Conservation (phyloP, 179 eudicot species). For the Spergularia azorica region DNA sequence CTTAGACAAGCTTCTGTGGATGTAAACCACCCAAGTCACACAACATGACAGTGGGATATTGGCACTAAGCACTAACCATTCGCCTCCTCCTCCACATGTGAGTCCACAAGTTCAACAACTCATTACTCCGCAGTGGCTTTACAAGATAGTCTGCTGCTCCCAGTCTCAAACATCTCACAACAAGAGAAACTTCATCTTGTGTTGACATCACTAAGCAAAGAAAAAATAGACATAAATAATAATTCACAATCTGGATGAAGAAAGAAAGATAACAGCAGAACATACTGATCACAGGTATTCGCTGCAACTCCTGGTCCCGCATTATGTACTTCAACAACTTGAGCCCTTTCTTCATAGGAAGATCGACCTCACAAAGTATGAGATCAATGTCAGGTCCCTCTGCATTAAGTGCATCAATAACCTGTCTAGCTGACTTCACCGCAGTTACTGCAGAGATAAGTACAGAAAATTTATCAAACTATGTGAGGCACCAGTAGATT, state of each 20-base stretch:
- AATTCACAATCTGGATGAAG: not conserved
- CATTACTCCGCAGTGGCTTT: conserved; percentile 97
- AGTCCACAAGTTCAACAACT: conserved; percentile 93
- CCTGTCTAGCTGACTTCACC: conserved; percentile 93
- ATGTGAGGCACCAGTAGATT: not conserved
- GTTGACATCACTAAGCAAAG: conserved; percentile 87
- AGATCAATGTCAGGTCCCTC: conserved; percentile 94
- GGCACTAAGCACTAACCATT: conserved; percentile 52
- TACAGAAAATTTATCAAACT: not conserved
- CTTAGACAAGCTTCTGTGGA: conserved; percentile 3
- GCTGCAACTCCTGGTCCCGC: conserved; percentile 76
- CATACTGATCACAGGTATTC: conserved; percentile 96
- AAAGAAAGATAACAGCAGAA: conserved; percentile 10
- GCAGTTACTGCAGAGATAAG: conserved; percentile 60
- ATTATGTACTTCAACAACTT: conserved; percentile 89
- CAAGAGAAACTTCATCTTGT: conserved; percentile 90
- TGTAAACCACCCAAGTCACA: conserved; percentile 10
- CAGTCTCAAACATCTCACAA: conserved; percentile 94
- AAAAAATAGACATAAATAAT: conserved; percentile 9
- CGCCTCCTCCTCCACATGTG: conserved; percentile 98
- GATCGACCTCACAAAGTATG: conserved; percentile 91
- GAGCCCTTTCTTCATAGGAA: conserved; percentile 89
- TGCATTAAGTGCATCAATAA: conserved; percentile 91
- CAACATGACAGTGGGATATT: conserved; percentile 13
- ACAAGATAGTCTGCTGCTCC: conserved; percentile 99